phyloP scores from a whole-genome alignment of 768 basidiomycete genomes.

The Chalciporus pseudorubinellus region DNA sequence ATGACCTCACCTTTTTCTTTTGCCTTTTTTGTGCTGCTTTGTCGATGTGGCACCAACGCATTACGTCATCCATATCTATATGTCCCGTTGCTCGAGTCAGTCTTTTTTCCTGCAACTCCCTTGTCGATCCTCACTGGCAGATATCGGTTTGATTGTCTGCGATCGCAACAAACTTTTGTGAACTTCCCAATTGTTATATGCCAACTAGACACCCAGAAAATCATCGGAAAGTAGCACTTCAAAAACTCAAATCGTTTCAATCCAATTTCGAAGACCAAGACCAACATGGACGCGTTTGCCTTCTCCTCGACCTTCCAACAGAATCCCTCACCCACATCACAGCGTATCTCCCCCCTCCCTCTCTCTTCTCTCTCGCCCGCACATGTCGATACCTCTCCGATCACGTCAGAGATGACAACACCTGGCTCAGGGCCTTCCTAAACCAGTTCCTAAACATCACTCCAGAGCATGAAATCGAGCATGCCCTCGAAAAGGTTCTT shows the following conservation, averaged over 20 bases:
- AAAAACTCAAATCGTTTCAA: slow-evolving; percentile 29
- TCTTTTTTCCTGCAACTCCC: not conserved
- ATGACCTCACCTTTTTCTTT: slow-evolving; percentile 15
- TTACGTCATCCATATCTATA: not conserved
- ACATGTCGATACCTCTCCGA: slow-evolving; percentile 52
- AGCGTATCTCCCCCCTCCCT: slow-evolving; percentile 62
- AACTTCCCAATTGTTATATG: slow-evolving; percentile 54
- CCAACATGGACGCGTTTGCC: slow-evolving; percentile 49
- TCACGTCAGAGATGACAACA: slow-evolving; percentile 75
- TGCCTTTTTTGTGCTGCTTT: not conserved
- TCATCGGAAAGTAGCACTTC: slow-evolving; percentile 36
- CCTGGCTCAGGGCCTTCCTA: slow-evolving; percentile 75
- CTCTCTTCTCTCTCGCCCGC: slow-evolving; percentile 55
- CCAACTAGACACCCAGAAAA: slow-evolving; percentile 50
- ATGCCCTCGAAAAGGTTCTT: slow-evolving; percentile 35
- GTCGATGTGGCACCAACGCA: not conserved
- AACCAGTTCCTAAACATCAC: slow-evolving; percentile 63
- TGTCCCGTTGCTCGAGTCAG: too few relatives aligned
- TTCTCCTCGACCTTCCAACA: slow-evolving; percentile 54
- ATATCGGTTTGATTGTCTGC: slow-evolving; percentile 21
- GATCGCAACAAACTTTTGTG: slow-evolving; percentile 13
- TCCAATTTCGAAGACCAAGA: slow-evolving; percentile 16
- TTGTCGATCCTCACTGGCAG: slow-evolving; percentile 15
- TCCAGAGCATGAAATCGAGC: slow-evolving; percentile 57
- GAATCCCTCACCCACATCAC: slow-evolving; percentile 80